phyloP scores from a whole-genome alignment of 352 stramenopile genomes.

The Globisporangium takayamanum region DNA sequence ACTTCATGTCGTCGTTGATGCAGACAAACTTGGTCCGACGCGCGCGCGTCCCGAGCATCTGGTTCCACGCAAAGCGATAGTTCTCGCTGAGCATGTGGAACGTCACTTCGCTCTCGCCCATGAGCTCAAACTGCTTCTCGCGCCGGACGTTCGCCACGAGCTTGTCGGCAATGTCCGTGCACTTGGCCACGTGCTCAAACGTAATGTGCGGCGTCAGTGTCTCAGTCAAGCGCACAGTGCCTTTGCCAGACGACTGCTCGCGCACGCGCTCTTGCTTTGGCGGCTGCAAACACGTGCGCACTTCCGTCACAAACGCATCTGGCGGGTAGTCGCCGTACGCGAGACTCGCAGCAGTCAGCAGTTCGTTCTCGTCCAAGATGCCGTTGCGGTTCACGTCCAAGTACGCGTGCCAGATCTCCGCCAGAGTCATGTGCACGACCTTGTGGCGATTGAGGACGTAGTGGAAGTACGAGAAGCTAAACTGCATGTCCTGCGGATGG shows the following conservation, averaged over 20 bases:
- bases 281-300: slow-evolving; percentile 63
- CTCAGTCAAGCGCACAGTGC: slow-evolving; percentile 59
- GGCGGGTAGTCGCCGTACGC: slow-evolving; percentile 61
- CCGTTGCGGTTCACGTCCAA: slow-evolving; percentile 90
- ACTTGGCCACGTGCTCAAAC: slow-evolving; percentile 49
- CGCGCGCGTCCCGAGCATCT: slow-evolving; percentile 90
- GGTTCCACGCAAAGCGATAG: slow-evolving; percentile 82
- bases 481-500: slow-evolving; percentile 91
- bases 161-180: slow-evolving; percentile 34
- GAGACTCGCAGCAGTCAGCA: slow-evolving; percentile 85
- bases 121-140: slow-evolving; percentile 52
- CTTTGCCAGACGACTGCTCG: slow-evolving; percentile 47
- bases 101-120: slow-evolving; percentile 84
- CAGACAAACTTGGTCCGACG: slow-evolving; percentile 94
- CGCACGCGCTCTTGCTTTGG: slow-evolving; percentile 69
- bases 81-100: slow-evolving; percentile 95
- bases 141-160: slow-evolving; percentile 67
- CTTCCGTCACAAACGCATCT: slow-evolving; percentile 56
- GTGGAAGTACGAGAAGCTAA: slow-evolving; percentile 94
- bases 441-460: slow-evolving; percentile 89
- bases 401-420: slow-evolving; percentile 82
- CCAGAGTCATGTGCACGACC: slow-evolving; percentile 58
- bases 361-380: slow-evolving; percentile 87
- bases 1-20: slow-evolving; percentile 95
- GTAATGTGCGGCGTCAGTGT: slow-evolving; percentile 71